Conservation (phyloP, 805 yeast species). For the Barnettozyma vustinii region DNA sequence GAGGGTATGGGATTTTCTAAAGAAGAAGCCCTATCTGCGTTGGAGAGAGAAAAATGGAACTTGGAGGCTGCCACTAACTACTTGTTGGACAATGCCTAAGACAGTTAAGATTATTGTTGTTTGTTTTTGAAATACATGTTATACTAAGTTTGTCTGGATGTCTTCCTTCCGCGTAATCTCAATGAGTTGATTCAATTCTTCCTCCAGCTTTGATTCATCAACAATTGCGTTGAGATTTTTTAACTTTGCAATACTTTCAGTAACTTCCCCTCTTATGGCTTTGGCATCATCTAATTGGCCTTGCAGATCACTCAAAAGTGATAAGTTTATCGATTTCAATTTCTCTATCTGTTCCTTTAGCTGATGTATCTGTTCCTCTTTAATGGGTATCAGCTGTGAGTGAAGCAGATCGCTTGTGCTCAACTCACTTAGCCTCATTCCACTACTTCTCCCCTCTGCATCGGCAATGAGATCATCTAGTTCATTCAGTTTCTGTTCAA, state of each 20-base stretch:
- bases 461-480: constrained; percentile 39
- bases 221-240: constrained; percentile 9
- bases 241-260: constrained; percentile 7
- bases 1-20: constrained; percentile 86
- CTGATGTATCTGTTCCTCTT: constrained; percentile 15
- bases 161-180: constrained; percentile 6
- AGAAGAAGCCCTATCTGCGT: constrained; percentile 60
- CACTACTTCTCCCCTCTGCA: constrained; percentile 24
- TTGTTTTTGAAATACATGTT: not conserved
- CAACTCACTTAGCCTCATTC: constrained; percentile 10
- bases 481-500: constrained; percentile 36
- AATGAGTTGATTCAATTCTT: constrained; percentile 11
- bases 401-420: constrained; percentile 16
- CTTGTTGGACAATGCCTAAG: constrained; percentile 60
- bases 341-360: constrained; percentile 13
- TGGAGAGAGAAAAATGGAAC: constrained; percentile 65
- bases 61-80: constrained; percentile 84
- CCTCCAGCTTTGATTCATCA: constrained; percentile 9
- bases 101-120: not conserved
- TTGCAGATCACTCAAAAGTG: constrained; percentile 14
- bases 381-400: constrained; percentile 23
- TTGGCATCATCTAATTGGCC: constrained; percentile 10
- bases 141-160: not conserved
- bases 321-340: constrained; percentile 10
- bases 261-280: constrained; percentile 7